A percentile compares a stretch with the other conserved stretches of the same genome.
Conservation (phyloP, 2,329 filamentous ascomycete genomes). For the Fusarium sp. region DNA sequence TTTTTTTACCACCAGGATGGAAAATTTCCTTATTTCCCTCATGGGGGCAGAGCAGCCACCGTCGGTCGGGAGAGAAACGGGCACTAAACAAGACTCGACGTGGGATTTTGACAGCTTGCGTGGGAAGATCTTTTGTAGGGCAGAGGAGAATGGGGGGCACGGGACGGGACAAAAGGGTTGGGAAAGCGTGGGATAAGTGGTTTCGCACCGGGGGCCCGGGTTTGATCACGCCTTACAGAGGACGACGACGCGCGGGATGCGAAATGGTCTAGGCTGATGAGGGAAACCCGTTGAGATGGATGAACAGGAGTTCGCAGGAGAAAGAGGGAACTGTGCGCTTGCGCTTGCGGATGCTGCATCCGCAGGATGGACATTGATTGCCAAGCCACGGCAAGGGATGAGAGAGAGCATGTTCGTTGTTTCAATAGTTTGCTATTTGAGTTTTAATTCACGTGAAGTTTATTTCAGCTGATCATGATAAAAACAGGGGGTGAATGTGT, state of each 20-base stretch:
- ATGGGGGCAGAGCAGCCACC: not conserved
- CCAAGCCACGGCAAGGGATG: not conserved
- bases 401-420: not conserved
- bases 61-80: slow-evolving; percentile 1
- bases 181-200: not conserved
- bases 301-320: not conserved
- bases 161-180: not conserved
- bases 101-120: not conserved
- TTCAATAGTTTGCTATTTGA: not conserved
- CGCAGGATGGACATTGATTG: not conserved
- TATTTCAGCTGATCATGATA: not conserved
- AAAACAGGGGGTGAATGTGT: not conserved
- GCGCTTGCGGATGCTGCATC: not conserved
- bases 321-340: not conserved
- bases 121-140: not conserved
- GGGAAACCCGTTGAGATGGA: not conserved
- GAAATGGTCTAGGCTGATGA: not conserved
- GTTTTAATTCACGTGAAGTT: slow-evolving; percentile 17
- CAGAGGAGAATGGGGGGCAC: not conserved
- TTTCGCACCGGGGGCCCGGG: not conserved
- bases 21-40: not conserved
- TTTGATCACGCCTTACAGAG: not conserved
- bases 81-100: slow-evolving; percentile 1
- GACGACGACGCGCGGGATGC: not conserved
- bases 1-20: not conserved